Percentiles rank a stretch among this genome's conserved stretches.
These are phyloP conservation scores for Rossbeevera mucosa DNA, from an alignment of 768 basidiomycete genomes.

Conservation along the genomic window DNA sequence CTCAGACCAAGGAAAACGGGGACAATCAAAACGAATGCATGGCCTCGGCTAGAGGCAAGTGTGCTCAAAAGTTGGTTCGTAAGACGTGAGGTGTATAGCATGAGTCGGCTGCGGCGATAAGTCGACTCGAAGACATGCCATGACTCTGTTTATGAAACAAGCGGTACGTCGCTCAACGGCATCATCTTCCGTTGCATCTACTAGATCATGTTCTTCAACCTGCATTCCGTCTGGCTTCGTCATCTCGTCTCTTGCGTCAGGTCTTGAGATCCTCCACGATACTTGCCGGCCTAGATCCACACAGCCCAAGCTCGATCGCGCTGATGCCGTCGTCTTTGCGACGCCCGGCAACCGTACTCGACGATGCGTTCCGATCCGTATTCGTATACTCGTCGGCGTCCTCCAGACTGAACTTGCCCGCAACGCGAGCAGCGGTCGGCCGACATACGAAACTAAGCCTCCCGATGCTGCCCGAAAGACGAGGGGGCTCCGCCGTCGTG, in stretches of 20 bases:
- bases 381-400: background rate
- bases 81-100: background rate
- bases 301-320: slow-evolving; percentile 13
- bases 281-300: slow-evolving; percentile 2
- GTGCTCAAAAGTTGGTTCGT: background rate
- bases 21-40: slow-evolving; percentile 1
- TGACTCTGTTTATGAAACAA: background rate
- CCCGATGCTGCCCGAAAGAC: background rate
- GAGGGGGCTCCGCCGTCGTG: background rate
- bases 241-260: background rate
- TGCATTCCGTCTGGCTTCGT: background rate
- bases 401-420: background rate
- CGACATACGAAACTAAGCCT: slow-evolving; percentile 11
- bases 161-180: background rate
- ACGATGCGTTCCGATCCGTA: slow-evolving; percentile 5
- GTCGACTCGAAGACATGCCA: background rate
- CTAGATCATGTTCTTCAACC: background rate
- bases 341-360: slow-evolving; percentile 10
- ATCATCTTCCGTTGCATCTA: background rate
- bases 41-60: background rate
- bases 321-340: background rate
- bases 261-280: slow-evolving; percentile 1
- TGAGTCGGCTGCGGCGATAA: background rate
- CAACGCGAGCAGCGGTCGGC: background rate
- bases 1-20: background rate